phyloP scores from a whole-genome alignment of 2,329 filamentous ascomycete genomes.

The Aspergillus jensenii region DNA sequence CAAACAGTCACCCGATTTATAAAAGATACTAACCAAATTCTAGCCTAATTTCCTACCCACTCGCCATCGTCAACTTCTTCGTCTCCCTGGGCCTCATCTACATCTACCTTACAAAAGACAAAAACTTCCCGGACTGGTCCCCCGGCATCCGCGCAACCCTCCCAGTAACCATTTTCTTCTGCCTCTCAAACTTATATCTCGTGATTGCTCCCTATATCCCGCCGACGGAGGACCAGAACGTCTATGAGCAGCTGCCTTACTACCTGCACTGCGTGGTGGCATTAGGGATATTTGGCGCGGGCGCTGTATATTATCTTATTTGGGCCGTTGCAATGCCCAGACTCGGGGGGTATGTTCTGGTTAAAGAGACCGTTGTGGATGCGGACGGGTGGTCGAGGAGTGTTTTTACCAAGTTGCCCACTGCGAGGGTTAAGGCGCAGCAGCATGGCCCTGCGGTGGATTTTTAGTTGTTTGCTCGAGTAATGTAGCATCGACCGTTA shows the following conservation, averaged over 20 bases:
- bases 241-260: constrained; percentile 55
- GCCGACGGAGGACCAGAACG: constrained; percentile 47
- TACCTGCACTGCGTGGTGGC: constrained; percentile 56
- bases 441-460: not conserved
- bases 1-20: not conserved
- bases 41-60: constrained; percentile 41
- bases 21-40: not conserved
- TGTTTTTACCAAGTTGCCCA: constrained; percentile 51
- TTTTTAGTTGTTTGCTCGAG: constrained; percentile 1
- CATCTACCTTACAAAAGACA: constrained; percentile 43
- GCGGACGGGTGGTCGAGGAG: constrained; percentile 65
- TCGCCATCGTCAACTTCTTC: constrained; percentile 52
- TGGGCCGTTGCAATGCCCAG: constrained; percentile 53
- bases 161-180: constrained; percentile 53
- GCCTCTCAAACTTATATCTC: constrained; percentile 54
- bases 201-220: constrained; percentile 54
- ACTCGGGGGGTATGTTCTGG: constrained; percentile 51
- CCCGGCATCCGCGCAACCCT: constrained; percentile 52
- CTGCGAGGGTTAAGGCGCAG: constrained; percentile 5
- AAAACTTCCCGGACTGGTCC: constrained; percentile 46
- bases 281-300: constrained; percentile 49
- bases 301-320: constrained; percentile 52
- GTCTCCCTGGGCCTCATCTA: constrained; percentile 51
- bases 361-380: constrained; percentile 55
- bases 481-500: not conserved